A percentile compares a stretch with the other conserved stretches of the same genome.
These are phyloP conservation scores for Pezicula radicicola DNA, from an alignment of 2,329 filamentous ascomycete genomes.

Conservation along the genomic window DNA sequence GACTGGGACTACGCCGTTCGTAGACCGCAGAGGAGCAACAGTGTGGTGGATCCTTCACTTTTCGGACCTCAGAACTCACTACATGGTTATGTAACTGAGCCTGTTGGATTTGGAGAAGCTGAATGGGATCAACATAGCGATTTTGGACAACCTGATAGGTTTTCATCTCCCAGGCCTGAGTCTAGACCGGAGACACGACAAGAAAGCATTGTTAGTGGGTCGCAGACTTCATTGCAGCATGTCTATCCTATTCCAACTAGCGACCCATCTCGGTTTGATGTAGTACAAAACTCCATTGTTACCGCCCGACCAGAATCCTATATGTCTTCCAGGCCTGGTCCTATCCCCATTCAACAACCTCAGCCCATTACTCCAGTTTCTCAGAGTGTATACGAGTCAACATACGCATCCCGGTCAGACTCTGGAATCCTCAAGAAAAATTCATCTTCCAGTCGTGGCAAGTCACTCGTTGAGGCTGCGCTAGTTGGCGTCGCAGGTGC, in stretches of 20 bases:
- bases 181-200: constrained; percentile 11
- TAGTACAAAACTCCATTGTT: constrained; percentile 45
- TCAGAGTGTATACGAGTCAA: constrained; percentile 60
- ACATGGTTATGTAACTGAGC: constrained; percentile 50
- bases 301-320: constrained; percentile 39
- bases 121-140: constrained; percentile 25
- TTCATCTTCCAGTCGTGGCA: constrained; percentile 28
- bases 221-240: constrained; percentile 49
- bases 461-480: constrained; percentile 41
- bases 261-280: constrained; percentile 63
- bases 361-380: constrained; percentile 75
- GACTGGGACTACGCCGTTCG: constrained; percentile 25
- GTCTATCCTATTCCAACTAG: constrained; percentile 65
- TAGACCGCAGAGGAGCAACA: constrained; percentile 37
- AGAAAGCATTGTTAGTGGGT: constrained; percentile 34
- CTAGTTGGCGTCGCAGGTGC: constrained; percentile 46
- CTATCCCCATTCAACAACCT: constrained; percentile 78
- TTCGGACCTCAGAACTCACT: constrained; percentile 63
- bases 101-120: constrained; percentile 51
- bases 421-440: constrained; percentile 19
- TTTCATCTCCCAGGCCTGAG: constrained; percentile 5
- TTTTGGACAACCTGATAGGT: constrained; percentile 21
- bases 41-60: constrained; percentile 53
- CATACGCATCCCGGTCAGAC: constrained; percentile 28
- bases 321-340: constrained; percentile 46